A percentile compares a stretch with the other conserved stretches of the same genome.
These are phyloP conservation scores for Ocimum tenuiflorum DNA, from an alignment of 257 asterid genomes.

Conservation along the genomic window DNA sequence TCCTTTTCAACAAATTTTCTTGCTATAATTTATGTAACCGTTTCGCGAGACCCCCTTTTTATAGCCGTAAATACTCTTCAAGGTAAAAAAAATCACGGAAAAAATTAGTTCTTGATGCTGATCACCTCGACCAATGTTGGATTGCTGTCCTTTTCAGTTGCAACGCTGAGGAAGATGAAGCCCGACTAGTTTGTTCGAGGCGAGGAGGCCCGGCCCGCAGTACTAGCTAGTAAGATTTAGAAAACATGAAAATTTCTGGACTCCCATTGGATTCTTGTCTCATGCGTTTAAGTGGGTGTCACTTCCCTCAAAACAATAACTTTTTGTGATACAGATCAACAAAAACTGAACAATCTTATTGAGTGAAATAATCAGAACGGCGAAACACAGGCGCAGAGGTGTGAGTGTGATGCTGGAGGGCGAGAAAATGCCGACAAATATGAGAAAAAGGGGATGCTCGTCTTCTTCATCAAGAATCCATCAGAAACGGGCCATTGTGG, in stretches of 20 bases:
- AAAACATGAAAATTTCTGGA: background rate
- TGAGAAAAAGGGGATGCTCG: slow-evolving; percentile 72
- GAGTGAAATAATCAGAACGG: slow-evolving; percentile 21
- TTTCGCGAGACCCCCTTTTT: too few species aligned
- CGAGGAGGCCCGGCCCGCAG: background rate
- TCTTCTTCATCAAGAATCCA: slow-evolving; percentile 63
- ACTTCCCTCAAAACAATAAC: background rate
- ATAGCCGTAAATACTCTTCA: background rate
- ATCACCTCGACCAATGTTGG: background rate
- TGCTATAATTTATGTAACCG: background rate
- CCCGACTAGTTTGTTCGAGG: background rate
- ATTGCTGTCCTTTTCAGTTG: background rate
- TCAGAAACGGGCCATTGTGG: slow-evolving; percentile 59
- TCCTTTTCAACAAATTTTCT: background rate
- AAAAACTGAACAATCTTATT: background rate
- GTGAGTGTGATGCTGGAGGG: slow-evolving; percentile 20
- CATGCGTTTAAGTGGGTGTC: background rate
- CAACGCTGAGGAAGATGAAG: background rate
- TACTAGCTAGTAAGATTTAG: slow-evolving; percentile 21
- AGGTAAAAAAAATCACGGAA: background rate
- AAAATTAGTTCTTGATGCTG: background rate
- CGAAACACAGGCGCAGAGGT: slow-evolving; percentile 33
- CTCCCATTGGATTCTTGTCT: too few species aligned
- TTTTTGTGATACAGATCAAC: slow-evolving; percentile 9
- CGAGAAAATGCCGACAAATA: slow-evolving; percentile 35